phyloP scores from a whole-genome alignment of 257 asterid species.

The Asclepias syriaca region DNA sequence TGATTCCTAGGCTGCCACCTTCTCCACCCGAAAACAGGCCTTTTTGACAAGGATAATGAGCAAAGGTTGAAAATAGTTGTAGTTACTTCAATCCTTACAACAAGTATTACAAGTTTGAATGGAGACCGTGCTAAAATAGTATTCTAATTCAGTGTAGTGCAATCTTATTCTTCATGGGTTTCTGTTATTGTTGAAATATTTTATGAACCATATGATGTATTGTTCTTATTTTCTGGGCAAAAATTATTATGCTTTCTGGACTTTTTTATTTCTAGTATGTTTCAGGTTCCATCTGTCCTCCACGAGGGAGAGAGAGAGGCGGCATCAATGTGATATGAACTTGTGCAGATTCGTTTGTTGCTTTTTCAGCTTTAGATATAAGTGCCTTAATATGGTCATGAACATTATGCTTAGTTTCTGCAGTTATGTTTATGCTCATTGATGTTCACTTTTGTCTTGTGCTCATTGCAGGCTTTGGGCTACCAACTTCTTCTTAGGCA shows the following conservation, averaged over 20 bases:
- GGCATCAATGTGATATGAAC: slow-evolving; percentile 13
- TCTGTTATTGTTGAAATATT: background rate
- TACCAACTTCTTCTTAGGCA: slow-evolving; percentile 16
- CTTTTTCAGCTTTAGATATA: background rate
- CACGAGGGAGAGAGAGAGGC: no score
- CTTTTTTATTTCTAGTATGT: slow-evolving; percentile 18
- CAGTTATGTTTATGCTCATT: background rate
- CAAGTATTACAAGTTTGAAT: slow-evolving; percentile 3
- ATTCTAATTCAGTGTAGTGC: background rate
- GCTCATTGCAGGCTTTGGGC: slow-evolving; percentile 7
- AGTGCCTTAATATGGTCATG: background rate
- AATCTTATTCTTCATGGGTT: background rate
- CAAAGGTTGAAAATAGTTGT: no score
- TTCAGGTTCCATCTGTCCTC: background rate
- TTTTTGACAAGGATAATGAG: no score
- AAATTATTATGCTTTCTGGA: slow-evolving; percentile 27
- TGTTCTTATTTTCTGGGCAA: slow-evolving; percentile 1
- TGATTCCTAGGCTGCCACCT: no score
- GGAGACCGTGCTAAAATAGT: background rate
- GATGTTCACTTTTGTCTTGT: slow-evolving; percentile 21
- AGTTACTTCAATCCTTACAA: background rate
- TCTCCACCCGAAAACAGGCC: no score
- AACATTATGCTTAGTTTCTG: no score
- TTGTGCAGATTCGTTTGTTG: slow-evolving; percentile 5
- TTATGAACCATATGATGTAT: background rate